These are phyloP conservation scores for Suillus subalutaceus DNA, from an alignment of 768 basidiomycete genomes.

Conservation along the genomic window DNA sequence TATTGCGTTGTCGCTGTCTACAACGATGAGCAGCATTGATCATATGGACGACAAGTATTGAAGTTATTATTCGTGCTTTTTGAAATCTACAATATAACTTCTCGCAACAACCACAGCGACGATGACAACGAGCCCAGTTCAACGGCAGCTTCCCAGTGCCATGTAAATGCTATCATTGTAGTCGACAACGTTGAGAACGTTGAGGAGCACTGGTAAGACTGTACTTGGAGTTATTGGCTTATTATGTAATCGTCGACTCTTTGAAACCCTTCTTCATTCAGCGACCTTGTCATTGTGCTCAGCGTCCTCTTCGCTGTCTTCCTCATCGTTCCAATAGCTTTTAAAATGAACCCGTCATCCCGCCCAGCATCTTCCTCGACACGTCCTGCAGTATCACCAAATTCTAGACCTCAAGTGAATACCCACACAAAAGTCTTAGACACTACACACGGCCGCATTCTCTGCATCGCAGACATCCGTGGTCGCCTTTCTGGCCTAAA, in stretches of 20 bases:
- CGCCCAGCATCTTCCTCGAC: conserved; percentile 65
- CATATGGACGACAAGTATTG: neutral
- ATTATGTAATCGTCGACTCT: conserved; percentile 13
- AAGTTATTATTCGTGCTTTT: neutral
- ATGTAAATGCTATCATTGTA: neutral
- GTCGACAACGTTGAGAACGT: neutral
- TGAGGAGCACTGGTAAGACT: neutral
- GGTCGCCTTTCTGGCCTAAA: conserved; percentile 89
- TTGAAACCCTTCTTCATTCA: conserved; percentile 13
- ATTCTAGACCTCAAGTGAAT: conserved; percentile 56
- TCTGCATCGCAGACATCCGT: conserved; percentile 94
- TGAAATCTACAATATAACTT: neutral
- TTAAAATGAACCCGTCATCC: conserved; percentile 56
- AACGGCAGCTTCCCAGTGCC: neutral
- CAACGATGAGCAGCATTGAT: neutral
- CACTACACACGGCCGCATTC: conserved; percentile 79
- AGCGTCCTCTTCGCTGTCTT: conserved; percentile 19
- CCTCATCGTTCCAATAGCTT: conserved; percentile 20
- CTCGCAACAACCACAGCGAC: neutral
- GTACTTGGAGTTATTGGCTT: neutral
- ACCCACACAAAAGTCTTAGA: conserved; percentile 82
- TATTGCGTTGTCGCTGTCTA: neutral
- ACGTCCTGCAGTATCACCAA: conserved; percentile 59
- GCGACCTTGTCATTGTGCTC: conserved; percentile 11
- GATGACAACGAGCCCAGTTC: neutral